Evolutionary conservation across 148 eudicot genomes (phyloP).

Genomic region (Rhododendron kiyosumense): DNA sequence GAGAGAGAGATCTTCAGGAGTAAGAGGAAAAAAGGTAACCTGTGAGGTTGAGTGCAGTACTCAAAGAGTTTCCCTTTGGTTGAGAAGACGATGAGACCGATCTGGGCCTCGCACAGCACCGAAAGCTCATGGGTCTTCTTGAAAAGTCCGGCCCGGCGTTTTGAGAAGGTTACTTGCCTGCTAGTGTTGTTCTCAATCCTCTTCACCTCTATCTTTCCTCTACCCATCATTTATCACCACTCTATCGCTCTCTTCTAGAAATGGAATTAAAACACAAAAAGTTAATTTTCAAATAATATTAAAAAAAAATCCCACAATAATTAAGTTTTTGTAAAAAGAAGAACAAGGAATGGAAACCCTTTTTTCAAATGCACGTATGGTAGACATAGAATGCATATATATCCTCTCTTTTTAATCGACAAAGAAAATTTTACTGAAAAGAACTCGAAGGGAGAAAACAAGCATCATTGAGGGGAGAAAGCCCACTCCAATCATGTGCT

Average conservation of each 20-base stretch:
- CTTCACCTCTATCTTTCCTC: slow-evolving; percentile 38
- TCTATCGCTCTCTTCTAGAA: neutral
- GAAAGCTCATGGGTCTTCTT: slow-evolving; percentile 57
- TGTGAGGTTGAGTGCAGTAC: slow-evolving; percentile 42
- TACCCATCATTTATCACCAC: slow-evolving; percentile 45
- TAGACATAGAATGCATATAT: neutral
- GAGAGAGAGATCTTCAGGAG: neutral
- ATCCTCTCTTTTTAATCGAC: neutral
- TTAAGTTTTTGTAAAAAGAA: neutral
- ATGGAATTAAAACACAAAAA: neutral
- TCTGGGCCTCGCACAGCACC: slow-evolving; percentile 78
- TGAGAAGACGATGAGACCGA: slow-evolving; percentile 78
- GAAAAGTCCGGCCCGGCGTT: neutral
- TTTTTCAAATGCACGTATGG: neutral
- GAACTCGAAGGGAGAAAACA: neutral
- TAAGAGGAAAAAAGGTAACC: slow-evolving; percentile 13
- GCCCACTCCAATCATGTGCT: too few species aligned
- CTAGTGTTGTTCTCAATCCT: neutral
- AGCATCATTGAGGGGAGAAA: too few species aligned
- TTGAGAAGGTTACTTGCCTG: slow-evolving; percentile 5
- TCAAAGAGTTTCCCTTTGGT: slow-evolving; percentile 63
- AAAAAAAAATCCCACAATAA: neutral
- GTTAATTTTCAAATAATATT: neutral
- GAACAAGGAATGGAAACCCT: neutral
- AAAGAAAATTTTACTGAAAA: neutral